phyloP scores from a whole-genome alignment of 139 green algal species.

The Coelastrella sp. region DNA sequence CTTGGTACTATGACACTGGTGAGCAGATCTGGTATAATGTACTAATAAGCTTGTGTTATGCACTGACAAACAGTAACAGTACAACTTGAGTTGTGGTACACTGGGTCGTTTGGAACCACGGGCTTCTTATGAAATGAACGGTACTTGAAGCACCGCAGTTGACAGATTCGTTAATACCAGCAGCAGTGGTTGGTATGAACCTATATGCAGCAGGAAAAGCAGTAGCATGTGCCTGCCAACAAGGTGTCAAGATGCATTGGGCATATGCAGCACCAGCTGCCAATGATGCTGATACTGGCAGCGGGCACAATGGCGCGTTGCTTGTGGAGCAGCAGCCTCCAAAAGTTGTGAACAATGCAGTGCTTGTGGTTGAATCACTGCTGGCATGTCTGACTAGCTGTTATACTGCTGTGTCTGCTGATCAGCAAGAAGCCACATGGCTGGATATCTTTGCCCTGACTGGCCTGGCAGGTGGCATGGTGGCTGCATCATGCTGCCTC shows the following conservation, averaged over 20 bases:
- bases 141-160: too few species aligned
- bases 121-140: too few species aligned
- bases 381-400: neutral
- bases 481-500: constrained; percentile 63
- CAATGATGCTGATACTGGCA: too few species aligned
- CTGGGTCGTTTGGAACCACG: too few species aligned
- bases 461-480: constrained; percentile 53
- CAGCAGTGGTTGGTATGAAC: too few species aligned
- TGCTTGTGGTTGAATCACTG: neutral
- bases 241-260: too few species aligned
- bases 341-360: neutral
- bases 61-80: neutral
- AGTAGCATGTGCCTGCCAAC: too few species aligned
- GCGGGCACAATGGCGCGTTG: too few species aligned
- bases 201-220: too few species aligned
- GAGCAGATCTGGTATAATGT: neutral
- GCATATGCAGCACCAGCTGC: too few species aligned
- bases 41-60: neutral
- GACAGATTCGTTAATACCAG: too few species aligned
- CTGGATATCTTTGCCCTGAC: constrained; percentile 47
- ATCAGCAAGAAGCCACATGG: constrained; percentile 35
- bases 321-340: neutral
- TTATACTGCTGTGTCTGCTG: neutral
- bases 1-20: constrained; percentile 33
- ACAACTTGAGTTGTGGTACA: neutral